Conservation (phyloP, 2,329 filamentous ascomycete genomes). For the Gremmenia infestans region DNA sequence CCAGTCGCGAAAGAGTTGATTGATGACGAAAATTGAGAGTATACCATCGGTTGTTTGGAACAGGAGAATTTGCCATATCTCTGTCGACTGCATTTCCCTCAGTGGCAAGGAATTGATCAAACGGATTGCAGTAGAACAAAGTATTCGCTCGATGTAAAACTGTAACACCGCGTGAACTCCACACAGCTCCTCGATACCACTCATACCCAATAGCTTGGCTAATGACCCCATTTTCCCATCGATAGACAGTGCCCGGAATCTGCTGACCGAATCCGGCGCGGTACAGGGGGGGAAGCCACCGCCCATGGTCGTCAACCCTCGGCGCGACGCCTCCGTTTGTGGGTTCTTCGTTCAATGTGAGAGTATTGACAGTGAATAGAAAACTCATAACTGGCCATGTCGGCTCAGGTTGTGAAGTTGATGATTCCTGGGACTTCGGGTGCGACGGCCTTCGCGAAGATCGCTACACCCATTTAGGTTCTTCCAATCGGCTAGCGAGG, state of each 20-base stretch:
- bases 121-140: constrained; percentile 17
- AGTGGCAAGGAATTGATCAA: constrained; percentile 10
- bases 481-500: background rate
- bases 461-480: background rate
- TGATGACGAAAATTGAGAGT: constrained; percentile 13
- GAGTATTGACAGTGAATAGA: background rate
- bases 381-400: background rate
- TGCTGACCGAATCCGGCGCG: background rate
- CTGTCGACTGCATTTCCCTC: constrained; percentile 7
- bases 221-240: background rate
- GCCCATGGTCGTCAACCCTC: background rate
- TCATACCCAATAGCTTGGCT: background rate
- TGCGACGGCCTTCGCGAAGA: background rate
- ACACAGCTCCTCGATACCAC: background rate
- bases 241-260: background rate
- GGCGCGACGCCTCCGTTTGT: background rate
- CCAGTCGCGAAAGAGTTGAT: constrained; percentile 5
- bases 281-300: background rate
- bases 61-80: background rate
- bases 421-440: background rate
- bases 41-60: constrained; percentile 11
- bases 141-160: constrained; percentile 9
- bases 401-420: background rate
- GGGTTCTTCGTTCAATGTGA: background rate
- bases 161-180: background rate